Evolutionary conservation across 371 early-diverging fungal species (phyloP).

Genomic region (Rhizomucor pusillus): DNA sequence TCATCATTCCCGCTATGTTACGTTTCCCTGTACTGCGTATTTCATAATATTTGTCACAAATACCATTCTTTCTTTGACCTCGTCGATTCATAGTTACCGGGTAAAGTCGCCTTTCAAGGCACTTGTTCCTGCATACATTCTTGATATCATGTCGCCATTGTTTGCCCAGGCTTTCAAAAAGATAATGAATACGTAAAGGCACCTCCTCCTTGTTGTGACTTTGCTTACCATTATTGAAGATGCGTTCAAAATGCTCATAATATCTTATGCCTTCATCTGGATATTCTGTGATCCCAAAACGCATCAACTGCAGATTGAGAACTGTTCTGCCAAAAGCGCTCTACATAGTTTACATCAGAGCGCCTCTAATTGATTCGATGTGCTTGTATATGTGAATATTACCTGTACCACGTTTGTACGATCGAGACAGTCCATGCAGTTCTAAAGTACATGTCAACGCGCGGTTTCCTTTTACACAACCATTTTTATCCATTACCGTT

Average conservation of each 20-base stretch:
- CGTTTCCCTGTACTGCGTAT: slow-evolving; percentile 56
- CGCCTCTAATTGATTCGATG: no score
- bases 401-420: slow-evolving; percentile 97
- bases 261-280: slow-evolving; percentile 62
- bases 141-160: slow-evolving; percentile 64
- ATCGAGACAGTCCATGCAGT: slow-evolving; percentile 99
- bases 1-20: slow-evolving; percentile 69
- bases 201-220: neutral
- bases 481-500: slow-evolving; percentile 27
- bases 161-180: slow-evolving; percentile 58
- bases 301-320: slow-evolving; percentile 68
- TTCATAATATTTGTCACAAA: neutral
- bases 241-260: slow-evolving; percentile 57
- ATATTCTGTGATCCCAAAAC: slow-evolving; percentile 59
- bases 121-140: slow-evolving; percentile 68
- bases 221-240: slow-evolving; percentile 54
- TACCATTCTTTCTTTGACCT: neutral
- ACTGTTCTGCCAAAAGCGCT: slow-evolving; percentile 78
- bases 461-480: neutral
- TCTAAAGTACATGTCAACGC: slow-evolving; percentile 36
- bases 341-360: no score
- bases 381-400: neutral
- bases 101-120: slow-evolving; percentile 76
- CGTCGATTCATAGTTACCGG: slow-evolving; percentile 18
- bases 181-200: neutral